Percentiles rank a stretch among this genome's conserved stretches.
These are phyloP conservation scores for Postia placenta DNA, from an alignment of 768 basidiomycete genomes.

Conservation along the genomic window DNA sequence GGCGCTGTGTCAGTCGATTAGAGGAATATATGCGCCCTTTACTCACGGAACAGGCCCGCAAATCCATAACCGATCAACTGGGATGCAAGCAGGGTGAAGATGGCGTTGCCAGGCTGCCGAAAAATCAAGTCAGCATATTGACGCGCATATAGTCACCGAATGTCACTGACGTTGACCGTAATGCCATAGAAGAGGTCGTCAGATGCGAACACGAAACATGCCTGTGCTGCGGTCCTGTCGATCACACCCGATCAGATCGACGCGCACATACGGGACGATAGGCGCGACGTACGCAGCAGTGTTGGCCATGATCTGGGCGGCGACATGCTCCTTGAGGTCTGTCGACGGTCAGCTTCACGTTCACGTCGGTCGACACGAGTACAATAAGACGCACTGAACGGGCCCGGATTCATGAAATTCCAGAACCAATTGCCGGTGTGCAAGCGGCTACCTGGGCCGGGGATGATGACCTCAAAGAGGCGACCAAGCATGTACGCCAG, in stretches of 20 bases:
- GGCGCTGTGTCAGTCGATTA: not conserved
- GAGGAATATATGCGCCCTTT: not conserved
- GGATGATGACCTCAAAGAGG: constrained; percentile 1
- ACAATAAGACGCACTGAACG: constrained; percentile 2
- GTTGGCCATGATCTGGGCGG: constrained; percentile 5
- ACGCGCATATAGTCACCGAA: not conserved
- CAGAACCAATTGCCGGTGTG: constrained; percentile 8
- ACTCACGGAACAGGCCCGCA: constrained; percentile 16
- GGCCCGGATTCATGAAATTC: constrained; percentile 6
- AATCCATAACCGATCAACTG: constrained; percentile 22
- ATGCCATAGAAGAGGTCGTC: constrained; percentile 6
- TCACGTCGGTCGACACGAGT: not conserved
- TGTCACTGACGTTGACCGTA: constrained; percentile 1
- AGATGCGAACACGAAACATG: constrained; percentile 7
- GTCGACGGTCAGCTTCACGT: not conserved
- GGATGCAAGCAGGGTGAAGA: constrained; percentile 22
- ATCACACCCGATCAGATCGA: not conserved
- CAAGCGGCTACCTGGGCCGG: constrained; percentile 2
- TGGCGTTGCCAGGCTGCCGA: constrained; percentile 12
- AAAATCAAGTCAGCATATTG: not conserved
- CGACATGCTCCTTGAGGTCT: constrained; percentile 6
- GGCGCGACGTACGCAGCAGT: constrained; percentile 1
- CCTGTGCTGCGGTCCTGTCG: constrained; percentile 1
- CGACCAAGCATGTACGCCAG: constrained; percentile 5
- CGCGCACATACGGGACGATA: not conserved